Evolutionary conservation across 2,329 filamentous ascomycete species (phyloP).

Genomic region (Hymenoscyphus linearis): DNA sequence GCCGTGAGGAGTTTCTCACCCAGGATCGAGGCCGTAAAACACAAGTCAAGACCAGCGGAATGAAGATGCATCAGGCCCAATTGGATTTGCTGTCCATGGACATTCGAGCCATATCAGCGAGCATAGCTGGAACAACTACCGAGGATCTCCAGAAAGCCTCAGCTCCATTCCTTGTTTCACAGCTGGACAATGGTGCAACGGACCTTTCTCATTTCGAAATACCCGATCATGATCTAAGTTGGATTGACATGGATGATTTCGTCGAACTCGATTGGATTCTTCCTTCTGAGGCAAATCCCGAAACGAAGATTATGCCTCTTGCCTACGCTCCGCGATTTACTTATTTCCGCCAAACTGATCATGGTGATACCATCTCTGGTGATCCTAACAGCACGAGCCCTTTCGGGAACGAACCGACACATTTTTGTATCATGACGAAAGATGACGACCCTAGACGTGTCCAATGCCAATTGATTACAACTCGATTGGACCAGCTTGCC

Average conservation of each 20-base stretch:
- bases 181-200: slow-evolving; percentile 51
- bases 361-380: slow-evolving; percentile 71
- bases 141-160: slow-evolving; percentile 66
- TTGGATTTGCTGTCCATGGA: slow-evolving; percentile 89
- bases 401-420: slow-evolving; percentile 89
- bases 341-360: slow-evolving; percentile 95
- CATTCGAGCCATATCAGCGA: slow-evolving; percentile 87
- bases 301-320: slow-evolving; percentile 89
- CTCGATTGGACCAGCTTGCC: slow-evolving; percentile 72
- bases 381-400: slow-evolving; percentile 78
- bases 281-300: slow-evolving; percentile 81
- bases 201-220: slow-evolving; percentile 90
- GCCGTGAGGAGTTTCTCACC: slow-evolving; percentile 85
- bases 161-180: slow-evolving; percentile 43
- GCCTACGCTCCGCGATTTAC: slow-evolving; percentile 92
- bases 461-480: slow-evolving; percentile 78
- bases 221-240: slow-evolving; percentile 88
- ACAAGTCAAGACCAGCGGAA: slow-evolving; percentile 77
- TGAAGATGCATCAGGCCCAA: slow-evolving; percentile 93
- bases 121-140: slow-evolving; percentile 72
- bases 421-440: slow-evolving; percentile 91
- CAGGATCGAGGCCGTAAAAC: slow-evolving; percentile 71
- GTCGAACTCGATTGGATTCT: slow-evolving; percentile 96
- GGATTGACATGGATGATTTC: slow-evolving; percentile 99
- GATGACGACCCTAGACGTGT: slow-evolving; percentile 85